Evolutionary conservation across 768 basidiomycete genomes (phyloP).

Genomic region (Lactarius trivialis): DNA sequence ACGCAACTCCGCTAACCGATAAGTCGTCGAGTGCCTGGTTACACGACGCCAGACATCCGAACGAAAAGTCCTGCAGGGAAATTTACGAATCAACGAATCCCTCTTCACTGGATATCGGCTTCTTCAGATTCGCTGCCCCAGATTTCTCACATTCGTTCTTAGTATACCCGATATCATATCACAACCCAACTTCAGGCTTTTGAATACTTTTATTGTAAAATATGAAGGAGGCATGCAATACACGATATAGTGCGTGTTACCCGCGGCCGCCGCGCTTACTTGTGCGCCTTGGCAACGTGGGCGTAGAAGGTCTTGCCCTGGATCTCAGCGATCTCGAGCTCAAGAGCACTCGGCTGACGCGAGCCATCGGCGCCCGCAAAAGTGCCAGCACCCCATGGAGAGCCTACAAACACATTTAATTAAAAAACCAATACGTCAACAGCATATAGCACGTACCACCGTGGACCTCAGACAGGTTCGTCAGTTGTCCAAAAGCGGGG

Average conservation of each 20-base stretch:
- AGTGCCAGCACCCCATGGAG: conserved; percentile 74
- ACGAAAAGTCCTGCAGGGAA: not conserved
- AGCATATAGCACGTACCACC: conserved; percentile 42
- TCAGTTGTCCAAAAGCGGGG: conserved; percentile 37
- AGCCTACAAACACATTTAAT: conserved; percentile 37
- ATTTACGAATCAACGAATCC: not conserved
- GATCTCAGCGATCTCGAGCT: conserved; percentile 43
- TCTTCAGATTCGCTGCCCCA: no score
- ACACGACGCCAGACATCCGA: not conserved
- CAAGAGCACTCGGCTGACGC: conserved; percentile 44
- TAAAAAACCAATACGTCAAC: not conserved
- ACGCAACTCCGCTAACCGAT: no score
- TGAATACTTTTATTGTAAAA: not conserved
- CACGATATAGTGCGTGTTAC: not conserved
- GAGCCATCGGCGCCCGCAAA: conserved; percentile 41
- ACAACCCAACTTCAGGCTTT: not conserved
- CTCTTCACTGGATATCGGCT: not conserved
- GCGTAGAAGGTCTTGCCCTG: conserved; percentile 51
- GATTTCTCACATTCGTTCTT: not conserved
- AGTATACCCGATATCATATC: not conserved
- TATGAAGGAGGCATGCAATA: not conserved
- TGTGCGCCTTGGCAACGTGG: conserved; percentile 33
- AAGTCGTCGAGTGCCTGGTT: no score
- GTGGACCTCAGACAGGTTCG: conserved; percentile 43
- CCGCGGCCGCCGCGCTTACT: not conserved